phyloP scores from a whole-genome alignment of 495 filamentous ascomycete species.

The Neurospora sp. region DNA sequence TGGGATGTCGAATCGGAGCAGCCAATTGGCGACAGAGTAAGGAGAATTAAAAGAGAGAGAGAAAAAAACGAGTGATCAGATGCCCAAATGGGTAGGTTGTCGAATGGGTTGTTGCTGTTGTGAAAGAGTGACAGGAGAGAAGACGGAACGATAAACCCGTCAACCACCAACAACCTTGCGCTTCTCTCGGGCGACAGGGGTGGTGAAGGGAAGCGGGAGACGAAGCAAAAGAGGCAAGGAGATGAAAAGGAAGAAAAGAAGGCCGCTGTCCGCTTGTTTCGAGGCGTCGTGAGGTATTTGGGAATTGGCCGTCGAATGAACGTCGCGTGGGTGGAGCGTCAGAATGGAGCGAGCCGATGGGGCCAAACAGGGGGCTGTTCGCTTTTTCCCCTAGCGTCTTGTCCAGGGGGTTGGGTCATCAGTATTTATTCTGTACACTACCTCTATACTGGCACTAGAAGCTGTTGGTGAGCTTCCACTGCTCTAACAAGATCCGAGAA shows the following conservation, averaged over 20 bases:
- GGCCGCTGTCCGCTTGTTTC: neutral
- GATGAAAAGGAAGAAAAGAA: neutral
- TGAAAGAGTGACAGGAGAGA: neutral
- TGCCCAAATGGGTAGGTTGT: neutral
- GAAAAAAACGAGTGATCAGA: neutral
- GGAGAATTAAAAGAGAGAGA: neutral
- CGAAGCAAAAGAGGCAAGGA: neutral
- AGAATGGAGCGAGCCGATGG: neutral
- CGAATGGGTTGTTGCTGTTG: neutral
- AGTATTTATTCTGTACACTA: neutral
- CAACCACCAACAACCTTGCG: neutral
- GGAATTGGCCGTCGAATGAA: neutral
- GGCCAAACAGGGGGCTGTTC: neutral
- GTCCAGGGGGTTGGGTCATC: neutral
- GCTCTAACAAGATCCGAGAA: neutral
- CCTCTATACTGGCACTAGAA: neutral
- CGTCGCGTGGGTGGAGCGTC: conserved; percentile 12
- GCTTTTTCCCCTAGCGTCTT: neutral
- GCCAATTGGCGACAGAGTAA: neutral
- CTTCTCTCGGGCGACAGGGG: neutral
- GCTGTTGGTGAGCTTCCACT: neutral
- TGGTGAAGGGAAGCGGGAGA: neutral
- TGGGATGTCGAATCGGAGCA: neutral
- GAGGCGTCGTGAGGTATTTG: conserved; percentile 1
- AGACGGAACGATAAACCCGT: neutral